These are phyloP conservation scores for Cytospora schulzeri DNA, from an alignment of 2,329 filamentous ascomycete genomes.

Conservation along the genomic window DNA sequence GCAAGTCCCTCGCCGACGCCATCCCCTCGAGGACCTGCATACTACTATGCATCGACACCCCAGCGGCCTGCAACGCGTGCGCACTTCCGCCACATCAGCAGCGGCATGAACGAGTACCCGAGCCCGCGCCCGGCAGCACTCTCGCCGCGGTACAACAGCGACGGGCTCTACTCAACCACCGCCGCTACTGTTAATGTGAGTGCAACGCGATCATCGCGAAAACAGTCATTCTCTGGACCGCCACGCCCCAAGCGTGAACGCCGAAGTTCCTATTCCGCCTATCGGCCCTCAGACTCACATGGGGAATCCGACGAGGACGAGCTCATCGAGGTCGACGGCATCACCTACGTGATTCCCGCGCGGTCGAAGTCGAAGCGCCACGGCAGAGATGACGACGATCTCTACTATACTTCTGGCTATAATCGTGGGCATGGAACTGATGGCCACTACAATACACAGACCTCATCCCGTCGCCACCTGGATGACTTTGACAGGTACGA, in stretches of 20 bases:
- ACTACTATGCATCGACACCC: slow-evolving; percentile 50
- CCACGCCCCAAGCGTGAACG: slow-evolving; percentile 54
- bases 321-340: slow-evolving; percentile 55
- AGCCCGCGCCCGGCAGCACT: slow-evolving; percentile 53
- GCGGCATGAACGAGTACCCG: slow-evolving; percentile 42
- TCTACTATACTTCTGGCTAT: slow-evolving; percentile 44
- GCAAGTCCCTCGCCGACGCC: slow-evolving; percentile 59
- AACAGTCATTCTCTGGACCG: slow-evolving; percentile 51
- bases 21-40: slow-evolving; percentile 51
- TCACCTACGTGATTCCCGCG: slow-evolving; percentile 56
- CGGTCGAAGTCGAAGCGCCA: slow-evolving; percentile 50
- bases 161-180: slow-evolving; percentile 52
- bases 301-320: slow-evolving; percentile 69
- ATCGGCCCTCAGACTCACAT: slow-evolving; percentile 59
- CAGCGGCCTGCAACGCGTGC: slow-evolving; percentile 58
- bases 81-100: slow-evolving; percentile 49
- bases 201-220: slow-evolving; percentile 51
- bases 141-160: slow-evolving; percentile 64
- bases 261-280: slow-evolving; percentile 59
- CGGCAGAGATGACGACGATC: slow-evolving; percentile 33
- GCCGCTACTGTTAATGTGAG: slow-evolving; percentile 66
- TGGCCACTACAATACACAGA: slow-evolving; percentile 59
- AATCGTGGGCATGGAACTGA: slow-evolving; percentile 61
- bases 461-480: slow-evolving; percentile 32
- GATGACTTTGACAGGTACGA: slow-evolving; percentile 44